Conservation (phyloP, 1,284 basidiomycete genomes). For the Leccinum griseonigrum region DNA sequence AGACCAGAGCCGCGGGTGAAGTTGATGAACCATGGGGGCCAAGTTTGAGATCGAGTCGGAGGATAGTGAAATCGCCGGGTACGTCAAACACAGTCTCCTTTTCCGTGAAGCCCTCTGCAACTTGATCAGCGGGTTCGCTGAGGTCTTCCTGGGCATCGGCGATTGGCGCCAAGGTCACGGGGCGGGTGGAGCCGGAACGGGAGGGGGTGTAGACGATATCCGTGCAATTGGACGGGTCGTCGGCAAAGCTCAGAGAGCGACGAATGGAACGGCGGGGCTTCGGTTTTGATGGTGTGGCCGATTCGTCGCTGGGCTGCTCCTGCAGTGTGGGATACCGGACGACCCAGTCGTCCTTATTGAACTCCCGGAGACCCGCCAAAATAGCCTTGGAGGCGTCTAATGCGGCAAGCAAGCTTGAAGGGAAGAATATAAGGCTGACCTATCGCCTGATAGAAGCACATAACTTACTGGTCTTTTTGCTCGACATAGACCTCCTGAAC, state of each 20-base stretch:
- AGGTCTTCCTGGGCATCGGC: slow-evolving; percentile 42
- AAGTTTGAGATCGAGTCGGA: slow-evolving; percentile 91
- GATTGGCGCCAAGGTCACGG: slow-evolving; percentile 55
- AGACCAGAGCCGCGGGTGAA: slow-evolving; percentile 79
- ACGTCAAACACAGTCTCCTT: slow-evolving; percentile 43
- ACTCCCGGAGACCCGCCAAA: slow-evolving; percentile 70
- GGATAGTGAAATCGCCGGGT: slow-evolving; percentile 71
- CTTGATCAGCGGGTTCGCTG: slow-evolving; percentile 34
- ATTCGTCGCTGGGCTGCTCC: slow-evolving; percentile 18
- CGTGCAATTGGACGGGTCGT: slow-evolving; percentile 68
- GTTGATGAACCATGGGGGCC: slow-evolving; percentile 71
- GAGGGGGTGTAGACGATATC: slow-evolving; percentile 61
- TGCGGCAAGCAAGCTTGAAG: slow-evolving; percentile 65
- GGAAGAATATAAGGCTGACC: slow-evolving; percentile 6
- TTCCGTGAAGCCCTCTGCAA: slow-evolving; percentile 35
- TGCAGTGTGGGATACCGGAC: slow-evolving; percentile 79
- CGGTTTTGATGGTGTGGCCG: slow-evolving; percentile 28
- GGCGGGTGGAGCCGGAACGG: slow-evolving; percentile 49
- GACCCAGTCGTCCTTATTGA: slow-evolving; percentile 86
- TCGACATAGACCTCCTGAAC: slow-evolving; percentile 73
- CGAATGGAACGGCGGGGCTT: slow-evolving; percentile 44
- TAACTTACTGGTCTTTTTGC: slow-evolving; percentile 63
- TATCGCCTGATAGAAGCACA: neutral
- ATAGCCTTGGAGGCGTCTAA: slow-evolving; percentile 73
- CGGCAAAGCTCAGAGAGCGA: slow-evolving; percentile 78